Percentiles rank a stretch among this genome's conserved stretches.
These are phyloP conservation scores for Cenococcum geophilum DNA, from an alignment of 495 filamentous ascomycete species.

Conservation along the genomic window DNA sequence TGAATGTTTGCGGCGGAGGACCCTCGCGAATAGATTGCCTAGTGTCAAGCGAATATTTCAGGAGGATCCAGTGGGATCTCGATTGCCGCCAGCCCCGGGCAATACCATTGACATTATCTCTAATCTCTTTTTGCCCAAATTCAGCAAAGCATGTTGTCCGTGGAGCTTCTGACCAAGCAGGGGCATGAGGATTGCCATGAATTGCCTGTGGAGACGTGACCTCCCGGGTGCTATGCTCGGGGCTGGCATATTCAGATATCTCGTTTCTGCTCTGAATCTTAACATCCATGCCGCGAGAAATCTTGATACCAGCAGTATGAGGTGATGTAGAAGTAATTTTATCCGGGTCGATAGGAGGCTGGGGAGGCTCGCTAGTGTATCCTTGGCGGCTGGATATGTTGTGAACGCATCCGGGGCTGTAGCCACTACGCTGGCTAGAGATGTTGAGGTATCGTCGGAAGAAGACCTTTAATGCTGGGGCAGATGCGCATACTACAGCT, in stretches of 20 bases:
- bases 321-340: background rate
- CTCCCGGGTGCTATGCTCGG: background rate
- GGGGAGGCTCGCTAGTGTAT: background rate
- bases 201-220: background rate
- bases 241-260: background rate
- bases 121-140: background rate
- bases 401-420: background rate
- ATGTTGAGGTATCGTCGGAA: slow-evolving; percentile 31
- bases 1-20: too few species aligned
- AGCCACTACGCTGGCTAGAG: slow-evolving; percentile 6
- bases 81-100: too few species aligned
- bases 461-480: slow-evolving; percentile 34
- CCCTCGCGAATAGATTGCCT: too few species aligned
- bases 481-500: slow-evolving; percentile 34
- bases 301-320: slow-evolving; percentile 12
- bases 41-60: too few species aligned
- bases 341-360: background rate
- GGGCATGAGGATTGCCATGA: background rate
- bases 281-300: slow-evolving; percentile 9
- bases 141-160: background rate
- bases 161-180: background rate
- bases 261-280: slow-evolving; percentile 16
- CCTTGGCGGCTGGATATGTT: slow-evolving; percentile 2
- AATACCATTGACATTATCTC: too few species aligned
- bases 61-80: too few species aligned